Evolutionary conservation across 1,139 yeast genomes (phyloP).

Genomic region (Arxiozyma bovina): DNA sequence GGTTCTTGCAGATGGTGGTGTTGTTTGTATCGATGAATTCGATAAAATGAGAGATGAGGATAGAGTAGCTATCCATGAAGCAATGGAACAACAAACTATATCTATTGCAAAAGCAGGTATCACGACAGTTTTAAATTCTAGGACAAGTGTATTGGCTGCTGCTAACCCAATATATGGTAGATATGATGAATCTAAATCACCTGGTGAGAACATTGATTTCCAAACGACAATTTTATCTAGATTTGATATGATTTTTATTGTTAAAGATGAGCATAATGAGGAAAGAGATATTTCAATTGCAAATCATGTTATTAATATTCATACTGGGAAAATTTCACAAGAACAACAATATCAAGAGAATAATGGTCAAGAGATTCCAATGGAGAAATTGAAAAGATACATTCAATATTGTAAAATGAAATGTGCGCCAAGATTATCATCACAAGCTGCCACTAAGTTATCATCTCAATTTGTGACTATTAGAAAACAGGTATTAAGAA

Average conservation of each 20-base stretch:
- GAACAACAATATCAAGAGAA: conserved; percentile 49
- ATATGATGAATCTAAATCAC: conserved; percentile 89
- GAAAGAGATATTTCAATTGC: conserved; percentile 84
- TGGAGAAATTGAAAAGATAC: conserved; percentile 84
- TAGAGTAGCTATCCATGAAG: conserved; percentile 97
- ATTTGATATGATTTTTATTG: conserved; percentile 96
- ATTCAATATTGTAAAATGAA: conserved; percentile 80
- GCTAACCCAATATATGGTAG: conserved; percentile 97
- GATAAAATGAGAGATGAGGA: conserved; percentile 99
- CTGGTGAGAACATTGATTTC: conserved; percentile 96
- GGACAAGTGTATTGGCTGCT: conserved; percentile 95
- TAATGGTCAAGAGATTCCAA: conserved; percentile 55
- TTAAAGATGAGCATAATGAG: conserved; percentile 89
- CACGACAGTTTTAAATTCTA: conserved; percentile 86
- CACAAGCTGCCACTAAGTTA: conserved; percentile 83
- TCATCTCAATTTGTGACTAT: conserved; percentile 93
- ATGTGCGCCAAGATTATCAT: conserved; percentile 88
- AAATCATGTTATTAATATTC: conserved; percentile 89
- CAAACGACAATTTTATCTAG: conserved; percentile 95
- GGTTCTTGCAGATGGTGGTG: conserved; percentile 99
- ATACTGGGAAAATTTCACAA: conserved; percentile 56
- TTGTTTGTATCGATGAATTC: conserved; percentile 97
- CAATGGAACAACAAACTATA: conserved; percentile 99
- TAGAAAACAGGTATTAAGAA: conserved; percentile 71
- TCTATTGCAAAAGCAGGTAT: conserved; percentile 99